A percentile compares a stretch with the other conserved stretches of the same genome.
Conservation (phyloP, 2,329 filamentous ascomycete genomes). For the Pseudonectria buxi region DNA sequence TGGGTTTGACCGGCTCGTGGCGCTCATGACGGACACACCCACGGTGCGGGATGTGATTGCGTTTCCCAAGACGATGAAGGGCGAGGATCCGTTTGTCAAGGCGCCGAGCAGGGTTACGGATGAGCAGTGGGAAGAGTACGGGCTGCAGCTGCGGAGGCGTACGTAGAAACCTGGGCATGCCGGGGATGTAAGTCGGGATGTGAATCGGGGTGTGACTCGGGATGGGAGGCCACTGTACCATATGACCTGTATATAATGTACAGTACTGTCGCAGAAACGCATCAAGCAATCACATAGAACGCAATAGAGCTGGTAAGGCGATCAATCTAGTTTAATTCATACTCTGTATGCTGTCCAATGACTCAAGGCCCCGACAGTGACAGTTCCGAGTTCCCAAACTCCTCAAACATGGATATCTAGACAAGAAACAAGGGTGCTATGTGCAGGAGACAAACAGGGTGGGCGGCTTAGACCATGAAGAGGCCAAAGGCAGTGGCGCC, state of each 20-base stretch:
- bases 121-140: conserved; percentile 44
- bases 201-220: too few species aligned
- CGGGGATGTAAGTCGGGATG: too few species aligned
- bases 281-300: too few species aligned
- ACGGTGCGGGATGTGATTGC: conserved; percentile 91
- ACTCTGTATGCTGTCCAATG: too few species aligned
- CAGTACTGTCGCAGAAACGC: neutral
- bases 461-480: conserved; percentile 12
- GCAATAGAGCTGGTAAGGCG: too few species aligned
- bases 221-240: too few species aligned
- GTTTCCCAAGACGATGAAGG: conserved; percentile 89
- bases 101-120: conserved; percentile 65
- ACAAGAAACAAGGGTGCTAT: neutral
- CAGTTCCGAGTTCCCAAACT: too few species aligned
- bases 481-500: conserved; percentile 19
- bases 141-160: conserved; percentile 26
- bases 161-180: too few species aligned
- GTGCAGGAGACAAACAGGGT: neutral
- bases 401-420: too few species aligned
- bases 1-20: conserved; percentile 81
- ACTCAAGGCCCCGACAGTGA: too few species aligned
- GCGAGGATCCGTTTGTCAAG: conserved; percentile 76
- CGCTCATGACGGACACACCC: conserved; percentile 67
- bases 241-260: neutral
- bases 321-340: too few species aligned